Evolutionary conservation across 140 eudicot species (phyloP), one percentile per base, ranked within the genome.

Genomic region (Oenanthe javanica): DNA sequence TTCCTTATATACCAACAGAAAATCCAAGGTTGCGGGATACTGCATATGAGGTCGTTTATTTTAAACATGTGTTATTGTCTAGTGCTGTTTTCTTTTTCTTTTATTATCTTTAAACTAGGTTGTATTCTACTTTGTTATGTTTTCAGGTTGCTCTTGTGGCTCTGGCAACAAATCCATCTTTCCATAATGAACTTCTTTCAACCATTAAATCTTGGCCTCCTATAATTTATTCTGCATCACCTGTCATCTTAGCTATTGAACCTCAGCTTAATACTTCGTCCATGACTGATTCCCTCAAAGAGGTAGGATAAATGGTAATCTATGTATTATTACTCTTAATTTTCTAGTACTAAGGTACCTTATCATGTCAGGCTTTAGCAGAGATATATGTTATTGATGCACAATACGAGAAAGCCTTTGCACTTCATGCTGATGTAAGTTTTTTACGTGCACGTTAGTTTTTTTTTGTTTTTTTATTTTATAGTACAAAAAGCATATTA

Each of bases 351-450:
- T 54, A 6, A 40, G 72, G 21, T 81, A 21, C 76, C 82, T 80
- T 79, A 78, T 59, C 73, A 42, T 80, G 50, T 84, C 92, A 95
- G 99, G 99, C 97, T 80, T 87, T 95, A 75, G 97, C 99, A 15
- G 95, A 92, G 89, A 79, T 95, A 23, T 95, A 95, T 86, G 92
- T 90, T 77, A 87, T 91, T 75, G 93, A 91, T 83, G 96, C 90
- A 78, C 99, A 95, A 79, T 79, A 92, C 51, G 97, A 95, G 82
- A 92, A 87, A 87, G 99, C 99, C 52, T 95, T 95, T 89, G 87
- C 97, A 79, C 87, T 95, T 48, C 93, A 88, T 84, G 99, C 99
- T 81, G 99, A 95, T 92, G 99, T 95, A 88, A 92, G 97, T 23
- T 61, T 23, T 82, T 80, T 31, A 23, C 76, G 3, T 59, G 45